Conservation (phyloP, 169 alveolate species). For the Ichthyophthirius multifiliis region DNA sequence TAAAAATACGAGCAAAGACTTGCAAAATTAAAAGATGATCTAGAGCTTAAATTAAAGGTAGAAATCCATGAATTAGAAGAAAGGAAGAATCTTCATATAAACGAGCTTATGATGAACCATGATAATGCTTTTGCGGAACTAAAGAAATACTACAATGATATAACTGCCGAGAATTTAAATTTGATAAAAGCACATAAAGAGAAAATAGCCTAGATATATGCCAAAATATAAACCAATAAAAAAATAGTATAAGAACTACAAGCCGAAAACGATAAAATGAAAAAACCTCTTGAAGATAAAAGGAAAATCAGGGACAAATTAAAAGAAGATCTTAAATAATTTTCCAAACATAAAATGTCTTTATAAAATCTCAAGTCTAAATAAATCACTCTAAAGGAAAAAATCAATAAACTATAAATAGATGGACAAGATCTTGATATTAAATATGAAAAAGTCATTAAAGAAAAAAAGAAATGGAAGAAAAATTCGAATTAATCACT, state of each 20-base stretch:
- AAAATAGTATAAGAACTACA: conserved; percentile 58
- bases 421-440: conserved; percentile 21
- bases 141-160: conserved; percentile 87
- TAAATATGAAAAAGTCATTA: conserved; percentile 28
- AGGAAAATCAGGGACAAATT: conserved; percentile 43
- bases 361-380: conserved; percentile 56
- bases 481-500: conserved; percentile 43
- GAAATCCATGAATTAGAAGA: conserved; percentile 92
- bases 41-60: conserved; percentile 80
- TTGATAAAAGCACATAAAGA: conserved; percentile 82
- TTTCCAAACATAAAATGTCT: conserved; percentile 57
- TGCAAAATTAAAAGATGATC: conserved; percentile 65
- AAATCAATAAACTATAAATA: conserved; percentile 35
- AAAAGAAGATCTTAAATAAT: conserved; percentile 45
- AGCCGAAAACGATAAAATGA: conserved; percentile 41
- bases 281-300: conserved; percentile 49
- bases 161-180: conserved; percentile 87
- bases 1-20: conserved; percentile 64
- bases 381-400: conserved; percentile 40
- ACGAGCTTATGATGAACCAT: conserved; percentile 78
- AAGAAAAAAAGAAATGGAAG: conserved; percentile 60
- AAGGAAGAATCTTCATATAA: conserved; percentile 83
- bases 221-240: conserved; percentile 45
- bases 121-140: conserved; percentile 84
- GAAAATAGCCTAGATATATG: conserved; percentile 56